Conservation (phyloP, 768 basidiomycete species). For the Tephrocybe sp. region DNA sequence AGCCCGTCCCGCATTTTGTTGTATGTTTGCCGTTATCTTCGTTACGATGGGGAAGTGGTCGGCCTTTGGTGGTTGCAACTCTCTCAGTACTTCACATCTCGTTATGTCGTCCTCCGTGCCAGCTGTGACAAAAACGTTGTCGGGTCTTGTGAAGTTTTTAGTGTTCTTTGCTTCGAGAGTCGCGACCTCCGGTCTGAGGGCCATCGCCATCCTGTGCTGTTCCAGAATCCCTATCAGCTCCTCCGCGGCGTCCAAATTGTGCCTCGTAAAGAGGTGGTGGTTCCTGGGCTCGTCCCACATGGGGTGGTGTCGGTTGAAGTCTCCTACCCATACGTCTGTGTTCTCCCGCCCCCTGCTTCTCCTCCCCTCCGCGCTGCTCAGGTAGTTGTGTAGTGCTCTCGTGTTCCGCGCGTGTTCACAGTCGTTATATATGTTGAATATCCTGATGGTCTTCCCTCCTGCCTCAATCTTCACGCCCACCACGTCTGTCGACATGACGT, state of each 20-base stretch:
- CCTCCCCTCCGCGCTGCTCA: too few species aligned
- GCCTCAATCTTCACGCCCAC: too few species aligned
- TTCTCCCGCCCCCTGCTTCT: too few species aligned
- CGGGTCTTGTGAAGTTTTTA: constrained; percentile 34
- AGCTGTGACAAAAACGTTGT: constrained; percentile 40
- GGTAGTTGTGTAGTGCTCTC: too few species aligned
- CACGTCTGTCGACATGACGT: too few species aligned
- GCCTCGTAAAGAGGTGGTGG: constrained; percentile 32
- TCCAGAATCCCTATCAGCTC: constrained; percentile 25
- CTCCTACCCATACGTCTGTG: constrained; percentile 30
- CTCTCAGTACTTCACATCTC: not conserved
- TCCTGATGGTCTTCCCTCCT: too few species aligned
- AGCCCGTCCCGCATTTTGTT: too few species aligned
- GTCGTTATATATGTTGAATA: constrained; percentile 41
- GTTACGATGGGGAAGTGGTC: constrained; percentile 1
- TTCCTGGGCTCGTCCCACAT: constrained; percentile 34
- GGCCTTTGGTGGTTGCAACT: not conserved
- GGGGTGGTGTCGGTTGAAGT: constrained; percentile 39
- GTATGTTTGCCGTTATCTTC: too few species aligned
- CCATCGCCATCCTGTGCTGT: constrained; percentile 31
- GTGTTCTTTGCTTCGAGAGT: too few species aligned
- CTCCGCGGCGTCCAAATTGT: constrained; percentile 20
- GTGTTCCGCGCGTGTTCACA: constrained; percentile 19
- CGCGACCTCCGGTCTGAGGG: constrained; percentile 33
- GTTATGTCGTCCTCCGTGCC: not conserved